These are phyloP conservation scores for Eutrema yunnanense DNA, from an alignment of 345 rosid genomes.

Conservation along the genomic window DNA sequence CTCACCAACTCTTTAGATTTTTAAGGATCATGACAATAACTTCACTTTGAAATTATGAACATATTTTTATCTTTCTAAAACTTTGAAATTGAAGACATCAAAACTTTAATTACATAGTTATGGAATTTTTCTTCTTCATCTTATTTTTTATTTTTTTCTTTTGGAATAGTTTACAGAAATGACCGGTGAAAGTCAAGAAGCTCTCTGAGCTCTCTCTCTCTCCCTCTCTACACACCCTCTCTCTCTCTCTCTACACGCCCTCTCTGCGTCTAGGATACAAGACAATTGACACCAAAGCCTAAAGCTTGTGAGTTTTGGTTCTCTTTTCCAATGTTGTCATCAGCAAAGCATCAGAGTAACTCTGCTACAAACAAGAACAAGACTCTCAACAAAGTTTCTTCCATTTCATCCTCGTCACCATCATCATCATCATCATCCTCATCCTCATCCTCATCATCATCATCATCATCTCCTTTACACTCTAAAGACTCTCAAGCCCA, in stretches of 20 bases:
- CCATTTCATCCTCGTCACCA: conserved; percentile 18
- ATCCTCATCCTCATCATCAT: not conserved
- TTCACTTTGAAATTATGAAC: conserved; percentile 9
- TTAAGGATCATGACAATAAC: conserved; percentile 13
- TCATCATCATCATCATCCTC: not conserved
- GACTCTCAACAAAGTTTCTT: conserved; percentile 13
- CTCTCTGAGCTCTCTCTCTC: conserved; percentile 26
- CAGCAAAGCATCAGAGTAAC: conserved; percentile 24
- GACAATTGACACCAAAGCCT: conserved; percentile 26
- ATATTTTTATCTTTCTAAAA: not conserved
- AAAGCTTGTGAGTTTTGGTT: conserved; percentile 19
- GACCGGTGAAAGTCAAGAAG: conserved; percentile 30
- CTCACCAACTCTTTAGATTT: conserved; percentile 13
- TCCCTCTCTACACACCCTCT: not conserved
- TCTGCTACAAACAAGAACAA: conserved; percentile 23
- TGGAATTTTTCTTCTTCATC: not conserved
- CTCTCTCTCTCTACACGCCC: not conserved
- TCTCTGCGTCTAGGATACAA: conserved; percentile 23
- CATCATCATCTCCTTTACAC: conserved; percentile 1
- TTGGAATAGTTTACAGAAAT: conserved; percentile 19
- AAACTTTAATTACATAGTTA: not conserved
- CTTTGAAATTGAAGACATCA: conserved; percentile 6
- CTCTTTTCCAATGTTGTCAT: conserved; percentile 29
- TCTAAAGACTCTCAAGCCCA: conserved; percentile 13
- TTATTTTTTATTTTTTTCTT: not conserved